These are phyloP conservation scores for Aspergillus sp. DNA, from an alignment of 2,329 filamentous ascomycete genomes.

Conservation along the genomic window DNA sequence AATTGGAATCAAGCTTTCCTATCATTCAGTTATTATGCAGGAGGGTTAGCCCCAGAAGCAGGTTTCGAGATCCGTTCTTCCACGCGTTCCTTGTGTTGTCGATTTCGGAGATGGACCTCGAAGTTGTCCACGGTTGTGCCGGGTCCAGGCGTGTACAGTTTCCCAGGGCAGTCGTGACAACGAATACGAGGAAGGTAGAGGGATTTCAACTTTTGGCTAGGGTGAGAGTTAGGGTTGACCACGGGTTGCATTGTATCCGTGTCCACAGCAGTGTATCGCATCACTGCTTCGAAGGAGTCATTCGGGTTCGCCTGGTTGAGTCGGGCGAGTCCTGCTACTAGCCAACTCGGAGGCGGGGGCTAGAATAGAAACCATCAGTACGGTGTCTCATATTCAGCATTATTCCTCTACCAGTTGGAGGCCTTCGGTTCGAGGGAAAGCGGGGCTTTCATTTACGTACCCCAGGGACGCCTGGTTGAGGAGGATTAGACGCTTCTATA, in stretches of 20 bases:
- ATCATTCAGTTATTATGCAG: conserved; percentile 17
- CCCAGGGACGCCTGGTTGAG: conserved; percentile 42
- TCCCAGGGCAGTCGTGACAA: conserved; percentile 89
- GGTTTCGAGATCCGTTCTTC: conserved; percentile 48
- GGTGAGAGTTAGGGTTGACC: conserved; percentile 50
- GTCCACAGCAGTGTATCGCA: conserved; percentile 86
- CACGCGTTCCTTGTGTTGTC: conserved; percentile 73
- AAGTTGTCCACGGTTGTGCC: conserved; percentile 86
- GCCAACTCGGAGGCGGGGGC: conserved; percentile 87
- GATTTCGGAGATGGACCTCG: conserved; percentile 86
- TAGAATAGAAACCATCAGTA: conserved; percentile 37
- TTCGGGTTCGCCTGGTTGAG: conserved; percentile 71
- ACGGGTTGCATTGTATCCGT: conserved; percentile 66
- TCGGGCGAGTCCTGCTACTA: conserved; percentile 68
- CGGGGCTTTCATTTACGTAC: conserved; percentile 39
- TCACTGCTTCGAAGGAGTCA: conserved; percentile 83
- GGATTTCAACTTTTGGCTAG: conserved; percentile 66
- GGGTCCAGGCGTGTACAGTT: conserved; percentile 88
- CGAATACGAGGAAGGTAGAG: conserved; percentile 87
- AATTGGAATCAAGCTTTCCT: conserved; percentile 1
- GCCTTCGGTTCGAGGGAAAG: conserved; percentile 16
- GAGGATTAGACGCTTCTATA: conserved; percentile 46
- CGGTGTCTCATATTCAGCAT: not conserved
- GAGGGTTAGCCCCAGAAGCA: conserved; percentile 9
- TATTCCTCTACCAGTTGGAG: not conserved